A percentile compares a stretch with the other conserved stretches of the same genome.
These are phyloP conservation scores for Aphanomyces euteiches DNA, from an alignment of 352 stramenopile species.

Conservation along the genomic window DNA sequence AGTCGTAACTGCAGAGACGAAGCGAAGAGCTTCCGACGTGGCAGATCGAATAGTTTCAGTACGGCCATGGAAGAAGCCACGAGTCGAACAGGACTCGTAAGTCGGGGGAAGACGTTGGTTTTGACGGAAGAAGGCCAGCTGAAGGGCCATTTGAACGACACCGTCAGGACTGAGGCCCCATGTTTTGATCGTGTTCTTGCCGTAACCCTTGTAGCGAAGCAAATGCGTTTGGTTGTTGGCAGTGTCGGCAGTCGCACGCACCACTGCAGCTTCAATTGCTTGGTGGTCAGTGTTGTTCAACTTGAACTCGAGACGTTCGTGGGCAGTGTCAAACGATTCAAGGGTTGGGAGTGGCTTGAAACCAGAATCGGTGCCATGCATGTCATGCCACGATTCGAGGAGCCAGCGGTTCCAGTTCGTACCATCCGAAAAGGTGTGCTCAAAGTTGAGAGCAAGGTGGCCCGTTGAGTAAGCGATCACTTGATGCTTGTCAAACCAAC, in stretches of 20 bases:
- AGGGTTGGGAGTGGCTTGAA: constrained; percentile 53
- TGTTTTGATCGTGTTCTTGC: constrained; percentile 88
- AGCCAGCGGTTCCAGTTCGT: constrained; percentile 91
- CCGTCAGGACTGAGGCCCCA: constrained; percentile 90
- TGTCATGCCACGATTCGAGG: constrained; percentile 89
- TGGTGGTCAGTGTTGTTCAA: neutral
- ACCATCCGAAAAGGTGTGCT: constrained; percentile 92
- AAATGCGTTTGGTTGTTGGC: constrained; percentile 73
- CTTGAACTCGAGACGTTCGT: neutral
- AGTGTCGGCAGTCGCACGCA: constrained; percentile 37
- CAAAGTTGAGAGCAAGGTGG: constrained; percentile 90
- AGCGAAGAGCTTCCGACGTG: constrained; percentile 64
- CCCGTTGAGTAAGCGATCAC: constrained; percentile 82
- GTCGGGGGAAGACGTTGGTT: constrained; percentile 74
- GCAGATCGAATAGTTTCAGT: constrained; percentile 90
- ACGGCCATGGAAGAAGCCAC: constrained; percentile 85
- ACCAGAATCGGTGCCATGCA: constrained; percentile 69
- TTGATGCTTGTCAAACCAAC: constrained; percentile 94
- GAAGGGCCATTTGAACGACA: constrained; percentile 88
- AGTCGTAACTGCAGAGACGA: constrained; percentile 58
- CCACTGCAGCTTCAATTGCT: constrained; percentile 16
- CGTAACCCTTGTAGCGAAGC: constrained; percentile 83
- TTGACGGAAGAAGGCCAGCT: constrained; percentile 82
- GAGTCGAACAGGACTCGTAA: constrained; percentile 92
- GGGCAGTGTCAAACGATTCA: constrained; percentile 8